phyloP scores from a whole-genome alignment of 148 eudicot genomes.

The Vaccinium corymbosum region DNA sequence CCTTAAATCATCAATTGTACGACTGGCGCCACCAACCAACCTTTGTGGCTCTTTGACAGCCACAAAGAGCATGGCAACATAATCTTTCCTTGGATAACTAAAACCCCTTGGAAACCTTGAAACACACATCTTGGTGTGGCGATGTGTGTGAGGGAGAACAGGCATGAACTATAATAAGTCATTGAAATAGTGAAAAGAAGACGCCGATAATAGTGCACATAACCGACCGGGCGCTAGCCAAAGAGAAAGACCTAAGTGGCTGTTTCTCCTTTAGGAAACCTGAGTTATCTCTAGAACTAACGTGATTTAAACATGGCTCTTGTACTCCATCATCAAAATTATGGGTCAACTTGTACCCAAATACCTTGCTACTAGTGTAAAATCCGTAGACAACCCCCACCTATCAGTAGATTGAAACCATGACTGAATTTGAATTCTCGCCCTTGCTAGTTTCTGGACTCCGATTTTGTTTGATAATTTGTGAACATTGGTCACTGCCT shows the following conservation, averaged over 20 bases:
- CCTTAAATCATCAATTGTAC: too few relatives aligned
- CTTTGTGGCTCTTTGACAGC: neutral
- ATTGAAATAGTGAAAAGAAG: neutral
- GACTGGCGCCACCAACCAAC: too few relatives aligned
- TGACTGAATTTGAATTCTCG: neutral
- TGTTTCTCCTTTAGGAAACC: neutral
- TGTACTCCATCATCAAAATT: neutral
- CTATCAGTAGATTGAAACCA: neutral
- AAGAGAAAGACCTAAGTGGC: neutral
- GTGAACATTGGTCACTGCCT: neutral
- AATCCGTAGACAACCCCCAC: neutral
- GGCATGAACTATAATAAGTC: neutral
- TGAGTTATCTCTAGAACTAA: too few relatives aligned
- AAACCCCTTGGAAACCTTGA: slow-evolving; percentile 7
- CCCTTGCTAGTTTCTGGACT: neutral
- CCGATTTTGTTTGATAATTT: neutral
- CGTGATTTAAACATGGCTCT: neutral
- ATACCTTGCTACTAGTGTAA: neutral
- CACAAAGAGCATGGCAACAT: neutral
- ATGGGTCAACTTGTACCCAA: neutral
- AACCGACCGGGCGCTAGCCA: neutral
- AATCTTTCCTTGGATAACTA: neutral
- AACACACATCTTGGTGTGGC: neutral
- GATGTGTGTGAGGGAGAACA: neutral
- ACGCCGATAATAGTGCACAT: neutral